Conservation (phyloP, 2,329 filamentous ascomycete genomes). For the Ramularia endophylla region DNA sequence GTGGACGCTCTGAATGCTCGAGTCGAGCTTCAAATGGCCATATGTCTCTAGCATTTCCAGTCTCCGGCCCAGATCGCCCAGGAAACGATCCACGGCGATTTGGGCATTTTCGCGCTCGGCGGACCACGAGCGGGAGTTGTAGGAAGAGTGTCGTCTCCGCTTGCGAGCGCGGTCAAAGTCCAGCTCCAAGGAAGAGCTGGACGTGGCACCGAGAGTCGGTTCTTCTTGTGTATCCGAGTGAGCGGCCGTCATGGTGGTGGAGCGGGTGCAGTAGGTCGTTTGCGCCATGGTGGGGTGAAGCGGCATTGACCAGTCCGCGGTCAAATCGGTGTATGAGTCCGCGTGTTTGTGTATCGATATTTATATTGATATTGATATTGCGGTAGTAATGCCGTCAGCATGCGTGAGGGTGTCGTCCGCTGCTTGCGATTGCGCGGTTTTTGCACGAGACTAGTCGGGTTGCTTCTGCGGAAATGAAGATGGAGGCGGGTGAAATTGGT, state of each 20-base stretch:
- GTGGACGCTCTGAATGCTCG: conserved; percentile 78
- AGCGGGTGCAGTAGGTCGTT: conserved; percentile 11
- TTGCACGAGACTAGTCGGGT: no score
- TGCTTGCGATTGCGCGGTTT: no score
- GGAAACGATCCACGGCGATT: conserved; percentile 62
- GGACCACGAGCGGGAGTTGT: conserved; percentile 39
- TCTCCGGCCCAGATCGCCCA: conserved; percentile 78
- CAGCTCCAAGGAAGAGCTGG: conserved; percentile 29
- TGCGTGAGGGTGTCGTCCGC: no score
- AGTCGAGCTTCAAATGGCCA: conserved; percentile 74
- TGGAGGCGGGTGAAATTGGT: no score
- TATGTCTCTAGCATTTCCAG: conserved; percentile 86
- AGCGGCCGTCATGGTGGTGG: conserved; percentile 3
- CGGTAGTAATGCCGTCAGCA: no score
- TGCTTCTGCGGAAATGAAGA: no score
- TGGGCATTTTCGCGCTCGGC: conserved; percentile 45
- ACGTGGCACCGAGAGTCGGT: conserved; percentile 35
- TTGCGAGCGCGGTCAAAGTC: conserved; percentile 32
- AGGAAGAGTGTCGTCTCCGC: conserved; percentile 43
- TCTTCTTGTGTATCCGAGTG: conserved; percentile 38
- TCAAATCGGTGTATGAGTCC: no score
- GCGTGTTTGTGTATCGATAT: no score
- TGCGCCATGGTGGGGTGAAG: conserved; percentile 11
- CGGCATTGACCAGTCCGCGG: no score
- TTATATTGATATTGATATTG: no score